These are phyloP conservation scores for Paraphaeosphaeria minitans DNA, from an alignment of 2,329 filamentous ascomycete species.

Conservation along the genomic window DNA sequence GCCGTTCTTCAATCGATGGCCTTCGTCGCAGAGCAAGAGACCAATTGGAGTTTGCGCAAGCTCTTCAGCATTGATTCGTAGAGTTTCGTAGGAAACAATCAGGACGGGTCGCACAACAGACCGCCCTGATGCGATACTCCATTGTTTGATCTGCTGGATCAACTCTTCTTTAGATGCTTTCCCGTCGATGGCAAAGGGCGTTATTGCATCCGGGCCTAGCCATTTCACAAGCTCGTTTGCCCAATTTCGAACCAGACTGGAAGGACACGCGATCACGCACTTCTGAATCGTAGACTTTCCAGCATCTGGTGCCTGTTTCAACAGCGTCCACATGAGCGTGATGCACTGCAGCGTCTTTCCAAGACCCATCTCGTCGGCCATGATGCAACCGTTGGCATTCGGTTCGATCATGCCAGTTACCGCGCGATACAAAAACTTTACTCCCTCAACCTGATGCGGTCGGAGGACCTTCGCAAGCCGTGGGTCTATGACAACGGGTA, in stretches of 20 bases:
- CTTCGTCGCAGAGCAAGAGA: slow-evolving; percentile 92
- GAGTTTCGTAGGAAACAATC: slow-evolving; percentile 96
- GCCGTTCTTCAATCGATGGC: slow-evolving; percentile 93
- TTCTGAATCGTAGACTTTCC: slow-evolving; percentile 94
- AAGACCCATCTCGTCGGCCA: slow-evolving; percentile 99
- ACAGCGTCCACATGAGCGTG: slow-evolving; percentile 90
- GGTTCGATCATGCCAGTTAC: slow-evolving; percentile 94
- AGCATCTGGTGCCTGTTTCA: slow-evolving; percentile 96
- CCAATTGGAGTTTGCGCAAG: slow-evolving; percentile 90
- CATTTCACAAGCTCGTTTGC: slow-evolving; percentile 96
- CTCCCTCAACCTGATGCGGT: slow-evolving; percentile 96
- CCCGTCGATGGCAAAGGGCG: slow-evolving; percentile 93
- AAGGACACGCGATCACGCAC: slow-evolving; percentile 94
- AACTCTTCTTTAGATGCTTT: slow-evolving; percentile 95
- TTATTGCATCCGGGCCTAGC: slow-evolving; percentile 89
- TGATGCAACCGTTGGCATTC: slow-evolving; percentile 96
- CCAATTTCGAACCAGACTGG: slow-evolving; percentile 96
- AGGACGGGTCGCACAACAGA: slow-evolving; percentile 89
- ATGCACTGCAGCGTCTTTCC: slow-evolving; percentile 99
- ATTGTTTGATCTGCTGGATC: slow-evolving; percentile 87
- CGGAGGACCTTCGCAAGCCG: slow-evolving; percentile 85
- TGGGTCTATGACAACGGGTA: slow-evolving; percentile 98
- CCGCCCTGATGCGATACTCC: slow-evolving; percentile 90
- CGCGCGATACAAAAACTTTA: slow-evolving; percentile 95
- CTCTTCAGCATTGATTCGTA: slow-evolving; percentile 88